Percentiles rank a stretch among this genome's conserved stretches.
phyloP scores from a whole-genome alignment of 164 flowering plant genomes.

The Litsea cubeba region DNA sequence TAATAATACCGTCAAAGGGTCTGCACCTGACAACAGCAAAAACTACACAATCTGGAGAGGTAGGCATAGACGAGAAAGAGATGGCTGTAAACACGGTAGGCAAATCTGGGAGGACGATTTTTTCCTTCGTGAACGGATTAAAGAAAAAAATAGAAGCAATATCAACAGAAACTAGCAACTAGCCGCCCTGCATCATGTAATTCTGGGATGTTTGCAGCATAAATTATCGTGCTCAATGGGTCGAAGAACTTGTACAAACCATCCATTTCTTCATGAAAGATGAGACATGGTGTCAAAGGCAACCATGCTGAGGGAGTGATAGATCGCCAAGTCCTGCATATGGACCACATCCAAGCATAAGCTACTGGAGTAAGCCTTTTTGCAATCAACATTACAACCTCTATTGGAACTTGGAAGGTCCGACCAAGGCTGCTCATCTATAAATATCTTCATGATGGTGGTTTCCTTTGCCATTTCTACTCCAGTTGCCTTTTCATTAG shows the following conservation, averaged over 20 bases:
- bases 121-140: not conserved
- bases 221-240: not conserved
- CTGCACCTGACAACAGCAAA: not conserved
- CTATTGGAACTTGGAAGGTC: not conserved
- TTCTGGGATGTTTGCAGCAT: not conserved
- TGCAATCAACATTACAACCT: not conserved
- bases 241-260: slow-evolving; percentile 1
- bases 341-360: not conserved
- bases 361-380: too few relatives aligned
- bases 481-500: too few relatives aligned
- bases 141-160: not conserved
- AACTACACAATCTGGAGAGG: not conserved
- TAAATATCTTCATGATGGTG: not conserved
- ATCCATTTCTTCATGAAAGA: not conserved
- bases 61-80: not conserved
- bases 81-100: not conserved
- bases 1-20: not conserved
- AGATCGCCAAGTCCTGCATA: not conserved
- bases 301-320: not conserved
- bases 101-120: not conserved
- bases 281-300: slow-evolving; percentile 1
- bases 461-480: not conserved
- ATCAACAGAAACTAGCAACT: slow-evolving; percentile 3
- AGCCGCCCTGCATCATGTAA: slow-evolving; percentile 1
- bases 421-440: not conserved